Base-by-base conservation (phyloP, 2,329 filamentous ascomycete genomes). In the Claviceps purpurea region DNA sequence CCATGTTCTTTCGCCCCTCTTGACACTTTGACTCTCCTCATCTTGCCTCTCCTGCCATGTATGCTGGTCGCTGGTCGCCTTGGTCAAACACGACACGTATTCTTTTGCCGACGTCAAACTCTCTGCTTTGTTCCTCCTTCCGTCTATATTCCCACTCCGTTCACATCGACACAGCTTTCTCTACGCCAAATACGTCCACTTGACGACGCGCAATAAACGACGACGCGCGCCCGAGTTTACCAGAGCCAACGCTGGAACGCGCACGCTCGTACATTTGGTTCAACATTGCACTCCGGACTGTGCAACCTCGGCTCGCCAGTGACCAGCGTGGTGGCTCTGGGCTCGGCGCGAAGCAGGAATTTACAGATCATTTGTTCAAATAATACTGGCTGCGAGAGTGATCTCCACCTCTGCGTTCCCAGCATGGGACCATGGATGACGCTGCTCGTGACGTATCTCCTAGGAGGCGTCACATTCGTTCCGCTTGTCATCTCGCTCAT, bases 391-490 rank as follows among this genome's bases (percentile, higher is more conserved):
- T 40, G 44, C 38, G 45, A 43, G 22, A 38, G 13, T 18, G 30
- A 45, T n/a, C n/a, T 8, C 2, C 11, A 7, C 4, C 46, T 22
- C 43, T 13, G 18, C 26, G 22, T 22, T 37, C 34, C 26, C 49
- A 55, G 63, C 58, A 79, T 81, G 77, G 71, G 69, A 56, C 64
- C 68, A 60, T 78, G 75, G 70, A 71, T 71, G 37, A 65, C 65
- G 60, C 82, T 91, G 63, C 73, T 94, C 58, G 67, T 85, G 63
- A 77, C 85, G 65, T 96, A 95, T 74, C 65, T 95, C 58, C 70
- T 95, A 54, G 90, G 90, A 68, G 91, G 90, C 61, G 66, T 96
- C 63, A 95, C 90, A 53, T 91, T 96, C 65, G 65, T 95, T 54
- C 90, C 90, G 34, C 72, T 95, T 3, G 61, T 89, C 54, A 56